phyloP scores from a whole-genome alignment of 306 rosid genomes.

The Rosa lucieae region DNA sequence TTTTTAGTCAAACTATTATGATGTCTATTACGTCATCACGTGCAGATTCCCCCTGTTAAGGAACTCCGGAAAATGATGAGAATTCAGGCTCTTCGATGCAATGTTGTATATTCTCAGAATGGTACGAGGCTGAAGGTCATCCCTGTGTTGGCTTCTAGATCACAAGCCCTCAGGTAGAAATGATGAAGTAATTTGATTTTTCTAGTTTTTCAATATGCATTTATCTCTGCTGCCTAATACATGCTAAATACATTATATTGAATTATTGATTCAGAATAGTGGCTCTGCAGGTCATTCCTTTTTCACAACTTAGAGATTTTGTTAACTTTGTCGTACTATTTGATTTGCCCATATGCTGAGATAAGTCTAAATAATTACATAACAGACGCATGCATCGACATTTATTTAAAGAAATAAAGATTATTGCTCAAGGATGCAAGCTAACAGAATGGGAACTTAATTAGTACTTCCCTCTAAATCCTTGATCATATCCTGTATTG shows the following conservation, averaged over 20 bases:
- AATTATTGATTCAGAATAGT: not conserved
- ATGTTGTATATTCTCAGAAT: constrained; percentile 40
- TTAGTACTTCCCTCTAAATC: not conserved
- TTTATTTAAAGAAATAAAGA: not conserved
- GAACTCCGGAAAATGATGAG: constrained; percentile 50
- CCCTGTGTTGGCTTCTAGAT: constrained; percentile 55
- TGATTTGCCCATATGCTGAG: not conserved
- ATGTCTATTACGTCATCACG: constrained; percentile 5
- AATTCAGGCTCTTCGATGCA: constrained; percentile 56
- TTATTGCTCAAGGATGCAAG: not conserved
- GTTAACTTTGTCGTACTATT: not conserved
- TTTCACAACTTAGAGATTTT: not conserved
- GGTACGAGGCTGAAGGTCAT: constrained; percentile 46
- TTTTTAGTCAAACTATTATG: not conserved
- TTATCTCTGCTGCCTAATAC: constrained; percentile 1
- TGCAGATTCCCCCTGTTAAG: constrained; percentile 47
- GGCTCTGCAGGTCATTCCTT: not conserved
- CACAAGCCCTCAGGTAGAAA: constrained; percentile 54
- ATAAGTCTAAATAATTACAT: not conserved
- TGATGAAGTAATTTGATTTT: not conserved
- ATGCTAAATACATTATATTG: not conserved
- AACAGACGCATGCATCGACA: not conserved
- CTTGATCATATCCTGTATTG: not conserved
- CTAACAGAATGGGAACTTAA: not conserved
- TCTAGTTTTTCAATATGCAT: not conserved